Base-by-base conservation (phyloP, 139 green algal species). In the Chlorokybus atmophyticus region DNA sequence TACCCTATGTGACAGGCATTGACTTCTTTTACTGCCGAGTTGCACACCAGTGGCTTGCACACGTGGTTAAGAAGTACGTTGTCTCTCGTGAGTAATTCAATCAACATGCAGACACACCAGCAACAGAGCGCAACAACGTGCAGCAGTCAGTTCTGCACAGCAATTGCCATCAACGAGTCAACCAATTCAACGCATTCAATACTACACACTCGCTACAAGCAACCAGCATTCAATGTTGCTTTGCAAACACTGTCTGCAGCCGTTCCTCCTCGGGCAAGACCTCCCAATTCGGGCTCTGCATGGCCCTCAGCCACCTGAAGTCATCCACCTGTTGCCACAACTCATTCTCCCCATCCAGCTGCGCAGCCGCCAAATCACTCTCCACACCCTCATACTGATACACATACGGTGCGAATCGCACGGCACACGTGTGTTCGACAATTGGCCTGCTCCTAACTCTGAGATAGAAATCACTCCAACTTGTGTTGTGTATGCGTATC, bases 241-340 rank as follows among this genome's bases (percentile, higher is more conserved):
- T n/a, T n/a, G n/a, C n/a, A n/a, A n/a, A n/a, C 35, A 44, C 35
- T 52, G 30, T 51, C 3, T 1, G 6, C 3, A 55, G 42, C 10
- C 67, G 44, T 40, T 75, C 53, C 3, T 23, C 57, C 48, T 68
- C 58, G 7, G 70, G 67, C 3, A 68, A 67, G 10, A 79, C 27
- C 19, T 38, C 23, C 84, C 84, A 93, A 61, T 93, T 77, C 7
- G 84, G 84, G 0, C 77, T 87, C 23, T 75, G 73, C 21, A 55
- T 64, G 3, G 80, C 62, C 40, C 80, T 79, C 48, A 93, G 74
- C 84, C 84, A 93, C 2, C 76, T 76, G 75, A 93, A 93, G 44
- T 93, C 84, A 24, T 93, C 68, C 32, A 93, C 84, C 29, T 73
- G 25, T 27, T 6, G 8, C 79, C 79, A 86, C 30, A 52, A 14